phyloP scores from a whole-genome alignment of 23 red algal species.

The Gracilariopsis chorda region DNA sequence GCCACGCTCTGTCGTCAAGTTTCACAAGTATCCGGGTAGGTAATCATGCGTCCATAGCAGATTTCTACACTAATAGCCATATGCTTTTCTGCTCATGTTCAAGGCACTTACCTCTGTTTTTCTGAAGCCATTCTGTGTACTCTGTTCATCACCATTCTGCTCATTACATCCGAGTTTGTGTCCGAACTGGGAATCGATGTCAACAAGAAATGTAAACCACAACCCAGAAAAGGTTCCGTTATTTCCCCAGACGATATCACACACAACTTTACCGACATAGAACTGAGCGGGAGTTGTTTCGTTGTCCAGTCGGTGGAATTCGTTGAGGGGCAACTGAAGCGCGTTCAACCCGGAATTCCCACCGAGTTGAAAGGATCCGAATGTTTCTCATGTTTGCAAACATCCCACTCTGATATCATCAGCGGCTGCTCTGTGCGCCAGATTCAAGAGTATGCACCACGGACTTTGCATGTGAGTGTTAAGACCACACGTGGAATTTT shows the following conservation, averaged over 20 bases:
- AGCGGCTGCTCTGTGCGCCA: neutral
- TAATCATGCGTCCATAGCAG: too few species aligned
- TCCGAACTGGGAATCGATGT: slow-evolving; percentile 40
- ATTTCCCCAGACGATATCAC: slow-evolving; percentile 10
- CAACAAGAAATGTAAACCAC: slow-evolving; percentile 16
- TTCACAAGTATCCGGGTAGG: slow-evolving; percentile 21
- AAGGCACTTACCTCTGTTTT: too few species aligned
- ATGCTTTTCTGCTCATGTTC: too few species aligned
- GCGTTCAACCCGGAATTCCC: slow-evolving; percentile 24
- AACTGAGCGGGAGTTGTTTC: slow-evolving; percentile 29
- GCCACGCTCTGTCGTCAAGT: slow-evolving; percentile 19
- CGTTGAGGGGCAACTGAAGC: neutral
- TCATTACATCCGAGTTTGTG: slow-evolving; percentile 32
- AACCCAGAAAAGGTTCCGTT: neutral
- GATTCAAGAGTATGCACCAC: neutral
- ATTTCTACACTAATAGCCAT: too few species aligned
- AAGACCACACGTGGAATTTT: slow-evolving; percentile 1
- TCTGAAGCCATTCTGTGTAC: slow-evolving; percentile 36
- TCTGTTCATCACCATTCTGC: slow-evolving; percentile 13
- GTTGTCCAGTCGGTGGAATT: neutral
- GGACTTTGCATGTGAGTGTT: neutral
- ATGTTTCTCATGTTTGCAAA: slow-evolving; percentile 38
- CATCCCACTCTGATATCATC: neutral
- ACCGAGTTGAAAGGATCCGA: neutral
- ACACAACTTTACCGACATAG: neutral